Conservation (phyloP, 176 grass and related monocot species). For the Miscanthus lutarioriparius region DNA sequence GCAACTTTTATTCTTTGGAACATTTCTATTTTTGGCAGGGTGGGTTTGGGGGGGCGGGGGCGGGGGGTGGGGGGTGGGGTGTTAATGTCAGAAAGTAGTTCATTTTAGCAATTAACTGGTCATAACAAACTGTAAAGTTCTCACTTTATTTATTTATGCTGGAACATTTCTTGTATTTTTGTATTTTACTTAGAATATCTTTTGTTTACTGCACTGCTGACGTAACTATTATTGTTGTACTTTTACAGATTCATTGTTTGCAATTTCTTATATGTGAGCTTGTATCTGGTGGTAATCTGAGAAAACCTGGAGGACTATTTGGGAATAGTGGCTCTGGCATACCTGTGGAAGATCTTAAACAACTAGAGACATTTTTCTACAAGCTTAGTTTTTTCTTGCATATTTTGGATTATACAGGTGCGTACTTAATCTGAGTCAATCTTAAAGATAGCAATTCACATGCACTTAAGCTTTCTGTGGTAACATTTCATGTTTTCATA, state of each 20-base stretch:
- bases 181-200: conserved; percentile 20
- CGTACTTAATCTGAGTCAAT: not conserved
- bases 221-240: conserved; percentile 28
- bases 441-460: conserved; percentile 27
- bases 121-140: not conserved
- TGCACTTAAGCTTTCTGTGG: conserved; percentile 6
- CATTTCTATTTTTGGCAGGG: conserved; percentile 4
- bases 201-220: conserved; percentile 36
- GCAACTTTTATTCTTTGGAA: not conserved
- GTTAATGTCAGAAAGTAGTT: not conserved
- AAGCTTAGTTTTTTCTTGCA: conserved; percentile 99
- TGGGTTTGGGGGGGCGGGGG: not conserved
- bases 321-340: conserved; percentile 98
- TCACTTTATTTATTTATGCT: no score
- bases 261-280: conserved; percentile 98
- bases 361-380: conserved; percentile 97
- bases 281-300: conserved; percentile 92
- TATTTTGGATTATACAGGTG: conserved; percentile 99
- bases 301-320: conserved; percentile 95
- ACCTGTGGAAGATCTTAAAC: conserved; percentile 94
- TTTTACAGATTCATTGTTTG: conserved; percentile 88
- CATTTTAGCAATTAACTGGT: conserved; percentile 12
- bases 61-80: no score
- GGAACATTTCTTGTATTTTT: not conserved
- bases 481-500: conserved; percentile 19